Conservation (phyloP, 257 asterid species). For the Ilex aquifolium region DNA sequence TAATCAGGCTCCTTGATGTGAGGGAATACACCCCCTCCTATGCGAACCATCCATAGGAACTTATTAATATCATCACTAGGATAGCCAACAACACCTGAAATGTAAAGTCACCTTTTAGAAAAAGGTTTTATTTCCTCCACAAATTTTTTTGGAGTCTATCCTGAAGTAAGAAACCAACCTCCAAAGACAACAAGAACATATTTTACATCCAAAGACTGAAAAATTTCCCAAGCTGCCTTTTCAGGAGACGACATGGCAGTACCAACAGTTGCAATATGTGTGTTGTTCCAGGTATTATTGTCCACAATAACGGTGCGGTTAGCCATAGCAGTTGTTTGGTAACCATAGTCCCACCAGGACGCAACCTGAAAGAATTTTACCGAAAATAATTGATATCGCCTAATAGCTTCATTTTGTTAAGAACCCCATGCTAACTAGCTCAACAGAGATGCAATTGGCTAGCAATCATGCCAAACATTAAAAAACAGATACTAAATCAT, state of each 20-base stretch:
- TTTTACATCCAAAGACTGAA: constrained; percentile 92
- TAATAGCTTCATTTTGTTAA: too few relatives aligned
- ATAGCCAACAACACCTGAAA: constrained; percentile 94
- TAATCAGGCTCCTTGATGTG: constrained; percentile 98
- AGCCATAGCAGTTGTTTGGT: constrained; percentile 99
- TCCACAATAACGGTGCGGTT: constrained; percentile 98
- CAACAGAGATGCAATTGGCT: too few relatives aligned
- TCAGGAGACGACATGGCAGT: constrained; percentile 99
- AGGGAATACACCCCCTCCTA: constrained; percentile 98
- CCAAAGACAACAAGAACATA: constrained; percentile 98
- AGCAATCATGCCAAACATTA: too few relatives aligned
- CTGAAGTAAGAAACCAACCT: constrained; percentile 48
- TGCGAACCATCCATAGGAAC: constrained; percentile 99
- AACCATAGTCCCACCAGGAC: constrained; percentile 99
- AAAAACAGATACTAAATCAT: too few relatives aligned
- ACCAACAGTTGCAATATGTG: constrained; percentile 98
- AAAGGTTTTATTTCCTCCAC: constrained; percentile 2
- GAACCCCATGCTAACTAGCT: too few relatives aligned
- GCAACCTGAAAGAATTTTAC: constrained; percentile 67
- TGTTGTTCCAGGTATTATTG: constrained; percentile 98
- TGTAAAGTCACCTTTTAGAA: constrained; percentile 19
- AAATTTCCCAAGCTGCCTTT: constrained; percentile 97
- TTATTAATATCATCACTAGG: constrained; percentile 98
- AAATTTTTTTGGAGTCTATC: not conserved
- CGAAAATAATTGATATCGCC: constrained; percentile 6